A percentile compares a stretch with the other conserved stretches of the same genome.
Evolutionary conservation across 345 rosid species (phyloP).

Genomic region (Syzygium jambos): DNA sequence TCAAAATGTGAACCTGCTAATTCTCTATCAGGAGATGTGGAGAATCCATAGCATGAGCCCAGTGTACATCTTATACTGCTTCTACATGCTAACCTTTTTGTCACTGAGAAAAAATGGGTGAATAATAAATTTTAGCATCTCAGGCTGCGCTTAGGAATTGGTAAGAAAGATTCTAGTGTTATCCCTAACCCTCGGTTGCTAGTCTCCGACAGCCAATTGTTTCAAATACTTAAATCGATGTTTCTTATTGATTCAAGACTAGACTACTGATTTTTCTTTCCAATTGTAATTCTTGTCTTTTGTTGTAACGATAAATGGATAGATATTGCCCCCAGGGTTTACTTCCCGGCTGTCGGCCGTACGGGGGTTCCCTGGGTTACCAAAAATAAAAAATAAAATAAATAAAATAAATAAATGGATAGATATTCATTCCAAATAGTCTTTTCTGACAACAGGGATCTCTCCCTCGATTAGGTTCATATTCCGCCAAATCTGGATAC

Average conservation of each 20-base stretch:
- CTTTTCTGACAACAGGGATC: neutral
- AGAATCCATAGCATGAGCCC: neutral
- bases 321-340: neutral
- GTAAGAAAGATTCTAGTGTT: neutral
- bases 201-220: constrained; percentile 4
- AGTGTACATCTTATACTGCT: constrained; percentile 23
- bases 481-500: neutral
- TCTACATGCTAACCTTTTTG: neutral
- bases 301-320: neutral
- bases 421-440: too few species aligned
- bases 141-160: constrained; percentile 14
- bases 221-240: neutral
- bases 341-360: too few species aligned
- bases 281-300: neutral
- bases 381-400: too few species aligned
- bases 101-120: neutral
- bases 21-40: too few species aligned
- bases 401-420: too few species aligned
- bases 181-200: constrained; percentile 5
- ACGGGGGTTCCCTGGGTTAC: too few species aligned
- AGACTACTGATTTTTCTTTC: neutral
- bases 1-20: too few species aligned
- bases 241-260: neutral
- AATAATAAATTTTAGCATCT: constrained; percentile 7
- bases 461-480: neutral